These are phyloP conservation scores for Triticum dicoccoides DNA, from an alignment of 176 grass and related monocot genomes.

Conservation along the genomic window DNA sequence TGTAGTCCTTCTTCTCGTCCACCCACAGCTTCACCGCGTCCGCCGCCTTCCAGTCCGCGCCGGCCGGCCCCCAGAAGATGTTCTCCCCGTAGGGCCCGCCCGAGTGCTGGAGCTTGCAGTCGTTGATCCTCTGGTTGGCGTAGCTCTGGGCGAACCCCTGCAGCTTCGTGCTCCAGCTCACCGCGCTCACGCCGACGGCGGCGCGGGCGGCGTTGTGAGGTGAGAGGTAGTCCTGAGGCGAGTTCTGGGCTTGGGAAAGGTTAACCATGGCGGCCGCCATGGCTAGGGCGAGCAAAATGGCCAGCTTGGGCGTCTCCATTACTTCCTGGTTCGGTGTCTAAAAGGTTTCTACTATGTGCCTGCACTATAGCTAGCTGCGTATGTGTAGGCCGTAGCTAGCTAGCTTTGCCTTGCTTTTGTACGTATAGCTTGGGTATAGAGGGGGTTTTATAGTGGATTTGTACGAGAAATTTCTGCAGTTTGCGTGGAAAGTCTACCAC, in stretches of 20 bases:
- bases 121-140: conserved; percentile 15
- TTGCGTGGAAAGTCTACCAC: not conserved
- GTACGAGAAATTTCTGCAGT: not conserved
- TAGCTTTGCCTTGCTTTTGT: not conserved
- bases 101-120: conserved; percentile 39
- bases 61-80: conserved; percentile 17
- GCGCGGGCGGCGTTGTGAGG: conserved; percentile 33
- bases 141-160: conserved; percentile 31
- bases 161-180: conserved; percentile 31
- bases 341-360: not conserved
- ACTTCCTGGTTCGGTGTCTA: not conserved
- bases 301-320: not conserved
- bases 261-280: not conserved
- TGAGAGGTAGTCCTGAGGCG: not conserved
- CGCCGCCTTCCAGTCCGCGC: not conserved
- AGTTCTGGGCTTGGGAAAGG: not conserved
- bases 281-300: not conserved
- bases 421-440: not conserved
- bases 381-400: not conserved
- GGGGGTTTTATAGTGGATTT: not conserved
- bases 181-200: conserved; percentile 5
- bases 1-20: conserved; percentile 35
- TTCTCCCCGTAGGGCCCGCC: conserved; percentile 42
- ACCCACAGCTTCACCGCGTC: conserved; percentile 37
- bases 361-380: not conserved